Conservation (phyloP, 2,329 filamentous ascomycete genomes). For the Aspergillus floridensis region DNA sequence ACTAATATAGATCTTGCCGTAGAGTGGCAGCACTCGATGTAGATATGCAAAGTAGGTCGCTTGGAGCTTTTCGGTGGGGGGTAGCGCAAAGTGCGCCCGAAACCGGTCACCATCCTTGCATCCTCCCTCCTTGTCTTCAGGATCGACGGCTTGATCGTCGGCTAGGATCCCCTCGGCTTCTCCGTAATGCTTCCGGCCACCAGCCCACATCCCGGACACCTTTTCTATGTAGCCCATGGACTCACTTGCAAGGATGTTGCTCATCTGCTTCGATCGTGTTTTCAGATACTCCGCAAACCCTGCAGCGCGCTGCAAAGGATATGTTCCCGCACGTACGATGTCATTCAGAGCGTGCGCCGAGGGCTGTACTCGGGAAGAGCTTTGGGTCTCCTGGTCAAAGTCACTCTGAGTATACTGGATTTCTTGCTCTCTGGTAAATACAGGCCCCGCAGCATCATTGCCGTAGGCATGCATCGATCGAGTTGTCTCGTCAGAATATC, state of each 20-base stretch:
- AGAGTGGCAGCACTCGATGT: constrained; percentile 84
- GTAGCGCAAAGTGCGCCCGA: constrained; percentile 85
- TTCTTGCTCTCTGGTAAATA: constrained; percentile 14
- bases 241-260: constrained; percentile 76
- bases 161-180: constrained; percentile 65
- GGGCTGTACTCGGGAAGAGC: constrained; percentile 21
- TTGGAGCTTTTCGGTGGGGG: constrained; percentile 74
- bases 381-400: constrained; percentile 24
- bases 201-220: constrained; percentile 95
- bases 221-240: constrained; percentile 97
- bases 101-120: constrained; percentile 66
- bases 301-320: constrained; percentile 79
- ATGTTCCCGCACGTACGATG: constrained; percentile 62
- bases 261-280: constrained; percentile 75
- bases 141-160: constrained; percentile 60
- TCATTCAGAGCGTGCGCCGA: constrained; percentile 57
- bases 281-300: constrained; percentile 80
- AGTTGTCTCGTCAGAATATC: constrained; percentile 37
- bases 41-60: constrained; percentile 91
- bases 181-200: constrained; percentile 83
- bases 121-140: constrained; percentile 56
- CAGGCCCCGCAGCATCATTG: constrained; percentile 6
- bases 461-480: constrained; percentile 28
- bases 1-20: constrained; percentile 95
- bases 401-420: constrained; percentile 20